Evolutionary conservation across 768 basidiomycete genomes (phyloP), one percentile per base, ranked within the genome.

Genomic region (Gloeopeniophorella convolvens): DNA sequence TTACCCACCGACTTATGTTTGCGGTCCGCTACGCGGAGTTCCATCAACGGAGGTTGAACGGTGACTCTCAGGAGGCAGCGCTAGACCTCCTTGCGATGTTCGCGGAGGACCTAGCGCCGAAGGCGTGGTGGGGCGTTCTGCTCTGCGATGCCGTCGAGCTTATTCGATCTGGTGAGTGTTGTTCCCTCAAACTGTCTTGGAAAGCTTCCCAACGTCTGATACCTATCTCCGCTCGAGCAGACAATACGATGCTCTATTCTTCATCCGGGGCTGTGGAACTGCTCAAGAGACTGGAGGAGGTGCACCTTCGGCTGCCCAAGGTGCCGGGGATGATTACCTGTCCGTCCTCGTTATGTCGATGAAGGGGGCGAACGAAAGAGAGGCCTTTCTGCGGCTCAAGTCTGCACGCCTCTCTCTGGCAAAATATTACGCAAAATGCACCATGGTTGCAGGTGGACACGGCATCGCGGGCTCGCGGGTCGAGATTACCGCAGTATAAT

Each of bases 91-190:
- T 92, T 16, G 67, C 80, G 10, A 83, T 97, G 65, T 79, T 99
- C 49, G 77, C 77, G 7, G 84, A 88, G 43, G 85, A 83, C 37
- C 66, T 92, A 13, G 89, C 83, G 0, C 95, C 96, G 0, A 83
- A 78, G 54, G 75, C 82, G 6, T 95, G 94, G 83, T 92, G 89
- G 89, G 88, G 85, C 3, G 76, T 96, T 13, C 68, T 97, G 41
- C 71, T 98, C n/a, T 79, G 77, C 50, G 92, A 98, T 64, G 73
- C 83, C 15, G 69, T 89, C 0, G 79, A 78, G 24, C 72, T 96
- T 43, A 69, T 97, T 46, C 76, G 76, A 60, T 70, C 77, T 58
- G 72, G 85, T 79, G 58, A 56, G 76, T 66, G 30, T 7, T 9
- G 35, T 9, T 23, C 45, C 30, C 26, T 31, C 15, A n/a, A 18